A percentile compares a stretch with the other conserved stretches of the same genome.
These are phyloP conservation scores for Rosellinia necatrix DNA, from an alignment of 2,329 filamentous ascomycete genomes.

Conservation along the genomic window DNA sequence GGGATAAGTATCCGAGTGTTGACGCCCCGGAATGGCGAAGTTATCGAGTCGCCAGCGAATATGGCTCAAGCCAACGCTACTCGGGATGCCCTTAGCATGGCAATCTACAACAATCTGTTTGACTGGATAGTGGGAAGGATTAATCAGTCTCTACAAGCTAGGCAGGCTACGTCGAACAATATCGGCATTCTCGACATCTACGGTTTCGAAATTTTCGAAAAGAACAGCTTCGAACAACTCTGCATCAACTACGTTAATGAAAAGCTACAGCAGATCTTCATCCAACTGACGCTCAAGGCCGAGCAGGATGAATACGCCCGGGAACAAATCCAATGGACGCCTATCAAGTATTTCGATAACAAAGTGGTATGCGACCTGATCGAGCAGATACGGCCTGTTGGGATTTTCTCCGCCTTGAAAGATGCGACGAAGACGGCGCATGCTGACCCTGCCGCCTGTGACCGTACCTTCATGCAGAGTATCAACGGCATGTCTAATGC, in stretches of 20 bases:
- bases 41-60: constrained; percentile 80
- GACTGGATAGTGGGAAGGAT: constrained; percentile 97
- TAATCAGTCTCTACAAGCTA: constrained; percentile 83
- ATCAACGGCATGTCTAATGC: constrained; percentile 89
- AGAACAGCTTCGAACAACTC: constrained; percentile 97
- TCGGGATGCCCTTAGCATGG: constrained; percentile 88
- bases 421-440: constrained; percentile 98
- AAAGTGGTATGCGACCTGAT: constrained; percentile 98
- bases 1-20: constrained; percentile 89
- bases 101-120: constrained; percentile 96
- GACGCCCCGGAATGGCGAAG: constrained; percentile 67
- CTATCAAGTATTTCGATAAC: constrained; percentile 99
- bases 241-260: constrained; percentile 99
- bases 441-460: constrained; percentile 90
- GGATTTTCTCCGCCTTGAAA: constrained; percentile 94
- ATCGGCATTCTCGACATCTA: constrained; percentile 99
- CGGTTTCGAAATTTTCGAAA: constrained; percentile 98
- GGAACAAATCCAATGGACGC: constrained; percentile 97
- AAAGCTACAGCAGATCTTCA: constrained; percentile 98
- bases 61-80: constrained; percentile 83
- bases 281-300: constrained; percentile 92
- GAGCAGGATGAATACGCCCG: constrained; percentile 97
- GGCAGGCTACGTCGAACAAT: constrained; percentile 75
- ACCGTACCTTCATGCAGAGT: constrained; percentile 93
- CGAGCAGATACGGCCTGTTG: constrained; percentile 85